A percentile compares a stretch with the other conserved stretches of the same genome.
Evolutionary conservation across 2,329 filamentous ascomycete species (phyloP).

Genomic region (Fusarium sp.): DNA sequence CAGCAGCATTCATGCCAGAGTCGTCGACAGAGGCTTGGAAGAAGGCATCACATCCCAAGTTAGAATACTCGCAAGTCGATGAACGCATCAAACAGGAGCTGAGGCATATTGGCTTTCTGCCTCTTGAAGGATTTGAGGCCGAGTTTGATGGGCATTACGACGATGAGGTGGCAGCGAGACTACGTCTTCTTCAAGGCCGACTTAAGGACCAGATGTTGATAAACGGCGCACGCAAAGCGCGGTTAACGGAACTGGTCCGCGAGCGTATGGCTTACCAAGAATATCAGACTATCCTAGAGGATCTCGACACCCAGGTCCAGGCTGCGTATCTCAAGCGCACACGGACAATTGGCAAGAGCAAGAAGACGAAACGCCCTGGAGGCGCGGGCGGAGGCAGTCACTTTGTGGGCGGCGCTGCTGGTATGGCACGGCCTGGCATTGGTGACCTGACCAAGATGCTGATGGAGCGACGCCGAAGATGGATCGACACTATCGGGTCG

Average conservation of each 20-base stretch:
- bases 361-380: slow-evolving; percentile 85
- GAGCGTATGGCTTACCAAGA: slow-evolving; percentile 97
- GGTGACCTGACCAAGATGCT: slow-evolving; percentile 91
- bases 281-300: slow-evolving; percentile 95
- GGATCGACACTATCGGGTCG: slow-evolving; percentile 90
- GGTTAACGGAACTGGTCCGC: slow-evolving; percentile 86
- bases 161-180: slow-evolving; percentile 90
- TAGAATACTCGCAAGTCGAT: slow-evolving; percentile 89
- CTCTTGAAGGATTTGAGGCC: slow-evolving; percentile 70
- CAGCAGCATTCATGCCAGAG: slow-evolving; percentile 84
- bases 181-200: slow-evolving; percentile 85
- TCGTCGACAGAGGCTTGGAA: slow-evolving; percentile 82
- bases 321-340: slow-evolving; percentile 96
- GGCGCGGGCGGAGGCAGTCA: slow-evolving; percentile 79
- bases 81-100: slow-evolving; percentile 92
- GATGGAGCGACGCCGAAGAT: slow-evolving; percentile 90
- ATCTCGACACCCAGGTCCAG: slow-evolving; percentile 94
- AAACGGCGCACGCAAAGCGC: slow-evolving; percentile 91
- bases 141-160: slow-evolving; percentile 93
- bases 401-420: slow-evolving; percentile 66
- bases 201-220: slow-evolving; percentile 85
- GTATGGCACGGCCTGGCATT: slow-evolving; percentile 80
- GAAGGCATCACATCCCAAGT: slow-evolving; percentile 76
- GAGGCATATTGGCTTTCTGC: slow-evolving; percentile 87
- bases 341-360: slow-evolving; percentile 91